phyloP scores from a whole-genome alignment of 805 yeast genomes.

The Scheffersomyces amazonensis region DNA sequence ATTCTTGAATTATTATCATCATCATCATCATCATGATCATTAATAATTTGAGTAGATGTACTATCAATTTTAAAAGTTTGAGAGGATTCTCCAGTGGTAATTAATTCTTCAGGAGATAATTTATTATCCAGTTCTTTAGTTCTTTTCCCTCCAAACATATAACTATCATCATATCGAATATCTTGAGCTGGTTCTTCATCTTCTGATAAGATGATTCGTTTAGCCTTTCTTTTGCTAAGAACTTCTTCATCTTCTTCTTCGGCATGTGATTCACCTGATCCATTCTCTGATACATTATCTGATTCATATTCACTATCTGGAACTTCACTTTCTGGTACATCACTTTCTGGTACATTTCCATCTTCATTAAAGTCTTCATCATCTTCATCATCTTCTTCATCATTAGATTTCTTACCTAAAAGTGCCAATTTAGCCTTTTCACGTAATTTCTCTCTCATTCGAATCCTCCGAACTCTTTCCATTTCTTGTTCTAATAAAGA shows the following conservation, averaged over 20 bases:
- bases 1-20: not conserved
- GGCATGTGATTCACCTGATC: conserved; percentile 7
- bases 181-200: conserved; percentile 16
- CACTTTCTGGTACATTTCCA: conserved; percentile 18
- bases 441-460: conserved; percentile 39
- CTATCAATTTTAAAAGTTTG: not conserved
- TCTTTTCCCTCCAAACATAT: conserved; percentile 22
- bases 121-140: not conserved
- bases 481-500: conserved; percentile 49
- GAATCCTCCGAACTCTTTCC: conserved; percentile 43
- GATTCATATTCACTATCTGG: conserved; percentile 20
- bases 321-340: conserved; percentile 15
- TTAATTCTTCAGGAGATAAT: not conserved
- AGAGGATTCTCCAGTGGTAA: not conserved
- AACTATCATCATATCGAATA: conserved; percentile 20
- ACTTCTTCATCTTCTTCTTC: conserved; percentile 16
- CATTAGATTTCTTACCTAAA: conserved; percentile 14
- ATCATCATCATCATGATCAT: not conserved
- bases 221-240: conserved; percentile 4
- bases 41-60: not conserved
- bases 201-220: conserved; percentile 7
- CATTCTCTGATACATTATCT: conserved; percentile 7
- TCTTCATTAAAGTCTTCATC: conserved; percentile 13
- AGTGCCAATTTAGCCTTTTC: conserved; percentile 36
- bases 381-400: conserved; percentile 11